These are phyloP conservation scores for Penicillium dipodomyicola DNA, from an alignment of 495 filamentous ascomycete species.

Conservation along the genomic window DNA sequence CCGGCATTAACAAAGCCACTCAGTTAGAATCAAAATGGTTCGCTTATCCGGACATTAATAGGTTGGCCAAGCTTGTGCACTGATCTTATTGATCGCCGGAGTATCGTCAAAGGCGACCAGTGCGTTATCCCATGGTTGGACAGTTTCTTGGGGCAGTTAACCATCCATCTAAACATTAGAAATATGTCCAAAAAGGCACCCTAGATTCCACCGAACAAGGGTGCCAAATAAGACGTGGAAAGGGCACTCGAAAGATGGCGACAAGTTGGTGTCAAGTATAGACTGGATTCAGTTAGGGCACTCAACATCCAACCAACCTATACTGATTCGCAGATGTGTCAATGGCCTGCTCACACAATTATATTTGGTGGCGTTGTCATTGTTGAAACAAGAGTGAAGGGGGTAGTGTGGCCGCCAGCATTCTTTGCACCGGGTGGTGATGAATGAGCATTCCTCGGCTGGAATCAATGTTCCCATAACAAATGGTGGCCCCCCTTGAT, in stretches of 20 bases:
- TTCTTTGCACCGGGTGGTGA: slow-evolving; percentile 36
- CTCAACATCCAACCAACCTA: slow-evolving; percentile 1
- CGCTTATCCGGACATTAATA: background rate
- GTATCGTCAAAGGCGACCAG: background rate
- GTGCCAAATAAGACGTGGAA: background rate
- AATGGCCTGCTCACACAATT: background rate
- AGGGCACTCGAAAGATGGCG: background rate
- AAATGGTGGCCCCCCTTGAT: slow-evolving; percentile 23
- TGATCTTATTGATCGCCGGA: background rate
- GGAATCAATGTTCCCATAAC: slow-evolving; percentile 36
- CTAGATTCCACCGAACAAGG: background rate
- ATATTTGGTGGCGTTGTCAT: slow-evolving; percentile 10
- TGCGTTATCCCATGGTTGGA: background rate
- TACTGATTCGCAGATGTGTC: background rate
- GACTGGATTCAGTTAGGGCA: background rate
- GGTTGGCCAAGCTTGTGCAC: background rate
- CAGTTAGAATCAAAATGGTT: background rate
- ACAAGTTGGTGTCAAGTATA: slow-evolving; percentile 2
- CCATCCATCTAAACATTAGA: background rate
- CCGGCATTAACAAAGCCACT: no score
- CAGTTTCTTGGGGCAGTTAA: background rate
- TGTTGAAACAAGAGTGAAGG: slow-evolving; percentile 7
- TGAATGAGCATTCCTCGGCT: slow-evolving; percentile 38
- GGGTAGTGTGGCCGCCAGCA: slow-evolving; percentile 32
- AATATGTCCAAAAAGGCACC: background rate